Conservation (phyloP, 2,329 filamentous ascomycete species). For the Venturia carpophila region DNA sequence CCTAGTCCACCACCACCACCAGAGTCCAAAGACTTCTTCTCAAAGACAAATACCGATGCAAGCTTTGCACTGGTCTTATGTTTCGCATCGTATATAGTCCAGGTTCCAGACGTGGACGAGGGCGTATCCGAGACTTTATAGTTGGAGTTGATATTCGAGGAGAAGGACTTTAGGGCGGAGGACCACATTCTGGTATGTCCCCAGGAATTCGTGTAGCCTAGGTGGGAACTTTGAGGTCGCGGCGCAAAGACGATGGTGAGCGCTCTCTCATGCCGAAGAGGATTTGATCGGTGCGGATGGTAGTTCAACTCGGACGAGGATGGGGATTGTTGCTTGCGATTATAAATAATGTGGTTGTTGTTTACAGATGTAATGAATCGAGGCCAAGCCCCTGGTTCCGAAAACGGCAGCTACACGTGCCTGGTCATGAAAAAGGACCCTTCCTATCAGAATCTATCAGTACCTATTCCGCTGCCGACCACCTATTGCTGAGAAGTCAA, state of each 20-base stretch:
- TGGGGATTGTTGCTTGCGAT: background rate
- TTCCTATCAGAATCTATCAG: background rate
- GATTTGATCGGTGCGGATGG: background rate
- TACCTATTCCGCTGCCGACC: background rate
- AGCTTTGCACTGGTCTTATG: constrained; percentile 88
- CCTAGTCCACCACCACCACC: constrained; percentile 51
- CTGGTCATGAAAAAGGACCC: background rate
- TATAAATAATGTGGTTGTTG: background rate
- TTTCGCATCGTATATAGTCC: constrained; percentile 97
- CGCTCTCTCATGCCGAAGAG: background rate
- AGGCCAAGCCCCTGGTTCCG: background rate
- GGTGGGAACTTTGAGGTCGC: background rate
- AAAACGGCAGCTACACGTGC: background rate
- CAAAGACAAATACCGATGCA: constrained; percentile 90
- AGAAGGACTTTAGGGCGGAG: constrained; percentile 87
- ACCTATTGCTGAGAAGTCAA: constrained; percentile 14
- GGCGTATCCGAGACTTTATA: constrained; percentile 73
- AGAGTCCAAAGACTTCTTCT: constrained; percentile 74
- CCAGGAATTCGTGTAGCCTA: background rate
- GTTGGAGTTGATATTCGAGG: constrained; percentile 85
- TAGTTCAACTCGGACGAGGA: background rate
- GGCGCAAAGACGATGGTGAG: background rate
- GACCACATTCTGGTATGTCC: constrained; percentile 62
- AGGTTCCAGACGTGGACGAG: constrained; percentile 77
- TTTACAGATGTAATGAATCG: background rate